Percentiles rank a stretch among this genome's conserved stretches.
These are phyloP conservation scores for Kluyveromyces aestuarii DNA, from an alignment of 805 yeast species.

Conservation along the genomic window DNA sequence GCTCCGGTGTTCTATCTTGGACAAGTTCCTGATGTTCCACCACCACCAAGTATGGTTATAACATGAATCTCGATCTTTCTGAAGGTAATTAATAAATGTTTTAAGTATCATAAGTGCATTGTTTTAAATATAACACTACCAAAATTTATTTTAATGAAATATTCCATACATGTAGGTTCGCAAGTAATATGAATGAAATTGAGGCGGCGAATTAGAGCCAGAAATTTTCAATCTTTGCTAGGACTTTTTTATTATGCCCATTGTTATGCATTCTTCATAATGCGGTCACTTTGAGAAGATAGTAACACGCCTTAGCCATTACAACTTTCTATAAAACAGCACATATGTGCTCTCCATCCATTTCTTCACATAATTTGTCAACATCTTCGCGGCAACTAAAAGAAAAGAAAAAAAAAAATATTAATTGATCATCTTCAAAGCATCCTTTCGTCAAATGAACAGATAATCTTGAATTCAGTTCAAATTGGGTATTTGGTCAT, in stretches of 20 bases:
- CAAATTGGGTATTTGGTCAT: not conserved
- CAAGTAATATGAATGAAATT: too few species aligned
- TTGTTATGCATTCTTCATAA: too few species aligned
- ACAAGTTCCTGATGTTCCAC: constrained; percentile 61
- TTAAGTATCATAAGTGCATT: not conserved
- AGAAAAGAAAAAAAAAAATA: not conserved
- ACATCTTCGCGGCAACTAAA: not conserved
- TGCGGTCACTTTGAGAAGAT: too few species aligned
- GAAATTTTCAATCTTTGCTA: too few species aligned
- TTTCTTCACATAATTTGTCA: not conserved
- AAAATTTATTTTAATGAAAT: too few species aligned
- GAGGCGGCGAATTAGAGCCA: too few species aligned
- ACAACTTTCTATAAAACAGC: too few species aligned
- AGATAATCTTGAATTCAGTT: not conserved
- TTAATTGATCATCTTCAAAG: not conserved
- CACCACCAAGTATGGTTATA: constrained; percentile 38
- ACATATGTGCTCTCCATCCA: not conserved
- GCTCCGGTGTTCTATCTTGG: constrained; percentile 46
- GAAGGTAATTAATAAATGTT: not conserved
- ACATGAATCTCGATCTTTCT: not conserved
- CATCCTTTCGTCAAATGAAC: not conserved
- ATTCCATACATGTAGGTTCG: too few species aligned
- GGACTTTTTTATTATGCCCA: too few species aligned
- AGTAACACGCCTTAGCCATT: too few species aligned
- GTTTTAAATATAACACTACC: too few species aligned